A percentile compares a stretch with the other conserved stretches of the same genome.
Conservation (phyloP, 225 moss, liverwort and hornwort species). For the Ulota crispa region DNA sequence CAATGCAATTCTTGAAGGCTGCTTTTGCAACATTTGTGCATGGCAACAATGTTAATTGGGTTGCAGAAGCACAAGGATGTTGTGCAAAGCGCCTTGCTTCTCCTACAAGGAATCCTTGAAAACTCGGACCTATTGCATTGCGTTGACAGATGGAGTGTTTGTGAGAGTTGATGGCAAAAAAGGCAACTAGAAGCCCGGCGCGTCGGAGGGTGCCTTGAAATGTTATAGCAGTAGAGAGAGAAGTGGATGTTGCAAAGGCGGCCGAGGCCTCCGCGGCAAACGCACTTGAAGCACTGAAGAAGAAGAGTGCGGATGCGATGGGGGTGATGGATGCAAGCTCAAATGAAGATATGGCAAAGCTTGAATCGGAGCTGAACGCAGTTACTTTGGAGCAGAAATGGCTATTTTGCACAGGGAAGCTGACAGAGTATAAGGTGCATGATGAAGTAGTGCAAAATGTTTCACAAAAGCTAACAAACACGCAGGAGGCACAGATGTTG, state of each 20-base stretch:
- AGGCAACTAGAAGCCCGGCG: background rate
- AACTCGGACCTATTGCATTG: background rate
- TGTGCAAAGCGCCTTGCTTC: background rate
- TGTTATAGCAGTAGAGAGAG: background rate
- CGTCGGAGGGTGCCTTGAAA: background rate
- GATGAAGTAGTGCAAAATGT: background rate
- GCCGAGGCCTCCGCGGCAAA: background rate
- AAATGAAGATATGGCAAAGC: background rate
- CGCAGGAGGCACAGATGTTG: background rate
- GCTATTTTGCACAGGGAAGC: background rate
- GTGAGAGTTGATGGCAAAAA: background rate
- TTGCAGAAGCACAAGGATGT: background rate
- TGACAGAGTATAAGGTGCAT: background rate
- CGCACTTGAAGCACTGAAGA: background rate
- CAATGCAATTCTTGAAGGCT: background rate
- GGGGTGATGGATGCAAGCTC: background rate
- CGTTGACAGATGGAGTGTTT: background rate
- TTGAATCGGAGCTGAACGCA: background rate
- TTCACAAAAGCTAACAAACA: background rate
- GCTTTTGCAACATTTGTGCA: background rate
- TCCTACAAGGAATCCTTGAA: background rate
- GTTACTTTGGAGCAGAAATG: background rate
- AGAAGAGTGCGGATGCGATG: background rate
- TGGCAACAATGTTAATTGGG: background rate
- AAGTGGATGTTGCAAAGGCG: background rate